Evolutionary conservation across 202 grass and related monocot genomes (phyloP).

Genomic region (Panicum hallii): DNA sequence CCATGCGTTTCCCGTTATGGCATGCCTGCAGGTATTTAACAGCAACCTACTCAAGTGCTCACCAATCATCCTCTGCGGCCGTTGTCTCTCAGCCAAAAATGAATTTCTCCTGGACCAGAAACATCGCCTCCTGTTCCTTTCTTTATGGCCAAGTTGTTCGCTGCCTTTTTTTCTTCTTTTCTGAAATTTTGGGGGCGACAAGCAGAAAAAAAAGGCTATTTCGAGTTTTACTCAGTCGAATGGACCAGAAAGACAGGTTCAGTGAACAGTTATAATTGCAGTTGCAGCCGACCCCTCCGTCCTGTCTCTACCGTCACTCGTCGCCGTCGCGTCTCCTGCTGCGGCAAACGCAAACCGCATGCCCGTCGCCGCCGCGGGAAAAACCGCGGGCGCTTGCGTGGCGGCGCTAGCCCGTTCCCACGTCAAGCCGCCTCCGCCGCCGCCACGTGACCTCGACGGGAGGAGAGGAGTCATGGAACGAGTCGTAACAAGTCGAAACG

Average conservation of each 20-base stretch:
- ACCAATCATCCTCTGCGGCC: too few species aligned
- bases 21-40: neutral
- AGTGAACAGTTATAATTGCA: neutral
- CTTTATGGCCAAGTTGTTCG: neutral
- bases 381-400: conserved; percentile 21
- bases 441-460: neutral
- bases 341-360: neutral
- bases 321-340: neutral
- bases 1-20: neutral
- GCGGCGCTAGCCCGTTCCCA: neutral
- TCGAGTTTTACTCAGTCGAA: neutral
- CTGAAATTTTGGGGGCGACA: neutral
- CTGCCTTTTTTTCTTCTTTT: too few species aligned
- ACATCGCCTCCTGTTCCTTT: neutral
- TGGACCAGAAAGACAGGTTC: neutral
- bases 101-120: neutral
- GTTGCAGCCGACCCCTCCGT: neutral
- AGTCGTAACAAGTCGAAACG: neutral
- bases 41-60: neutral
- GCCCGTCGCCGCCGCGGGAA: neutral
- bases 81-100: neutral
- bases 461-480: neutral
- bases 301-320: neutral
- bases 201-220: neutral
- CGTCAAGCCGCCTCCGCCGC: neutral